Conservation (phyloP, 176 grass and related monocot species). For the Guadua angustifolia region DNA sequence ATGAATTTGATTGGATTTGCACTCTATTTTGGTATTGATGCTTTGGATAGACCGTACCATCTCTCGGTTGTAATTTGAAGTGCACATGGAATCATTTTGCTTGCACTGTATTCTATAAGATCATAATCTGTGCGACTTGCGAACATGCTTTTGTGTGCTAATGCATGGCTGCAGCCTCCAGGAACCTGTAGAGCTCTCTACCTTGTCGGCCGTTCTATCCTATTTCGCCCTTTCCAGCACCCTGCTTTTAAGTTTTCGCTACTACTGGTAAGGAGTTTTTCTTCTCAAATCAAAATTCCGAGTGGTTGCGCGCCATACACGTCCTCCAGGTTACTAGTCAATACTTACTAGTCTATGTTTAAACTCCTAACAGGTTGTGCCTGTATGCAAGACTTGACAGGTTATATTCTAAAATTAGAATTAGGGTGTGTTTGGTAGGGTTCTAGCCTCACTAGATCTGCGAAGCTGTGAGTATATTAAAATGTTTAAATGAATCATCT, state of each 20-base stretch:
- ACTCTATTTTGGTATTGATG: background rate
- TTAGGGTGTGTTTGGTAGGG: too few species aligned
- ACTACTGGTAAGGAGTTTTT: background rate
- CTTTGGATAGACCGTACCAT: constrained; percentile 23
- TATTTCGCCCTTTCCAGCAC: background rate
- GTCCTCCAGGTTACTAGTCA: background rate
- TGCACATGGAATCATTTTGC: constrained; percentile 34
- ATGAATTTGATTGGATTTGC: constrained; percentile 9
- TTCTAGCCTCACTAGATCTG: too few species aligned
- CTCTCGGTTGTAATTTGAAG: constrained; percentile 14
- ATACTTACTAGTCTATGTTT: background rate
- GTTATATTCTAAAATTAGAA: background rate
- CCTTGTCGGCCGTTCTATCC: background rate
- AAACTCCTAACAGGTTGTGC: background rate
- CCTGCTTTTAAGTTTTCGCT: background rate
- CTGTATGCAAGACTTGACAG: background rate
- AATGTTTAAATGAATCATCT: too few species aligned
- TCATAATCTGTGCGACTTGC: background rate
- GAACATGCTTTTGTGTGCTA: background rate
- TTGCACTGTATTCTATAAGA: background rate
- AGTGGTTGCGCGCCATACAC: background rate
- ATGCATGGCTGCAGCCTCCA: background rate
- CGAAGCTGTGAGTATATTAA: too few species aligned
- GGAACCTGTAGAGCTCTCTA: background rate
- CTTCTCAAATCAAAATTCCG: background rate